Evolutionary conservation across 2,329 filamentous ascomycete species (phyloP).

Genomic region (Kalaharituber pfeilii): DNA sequence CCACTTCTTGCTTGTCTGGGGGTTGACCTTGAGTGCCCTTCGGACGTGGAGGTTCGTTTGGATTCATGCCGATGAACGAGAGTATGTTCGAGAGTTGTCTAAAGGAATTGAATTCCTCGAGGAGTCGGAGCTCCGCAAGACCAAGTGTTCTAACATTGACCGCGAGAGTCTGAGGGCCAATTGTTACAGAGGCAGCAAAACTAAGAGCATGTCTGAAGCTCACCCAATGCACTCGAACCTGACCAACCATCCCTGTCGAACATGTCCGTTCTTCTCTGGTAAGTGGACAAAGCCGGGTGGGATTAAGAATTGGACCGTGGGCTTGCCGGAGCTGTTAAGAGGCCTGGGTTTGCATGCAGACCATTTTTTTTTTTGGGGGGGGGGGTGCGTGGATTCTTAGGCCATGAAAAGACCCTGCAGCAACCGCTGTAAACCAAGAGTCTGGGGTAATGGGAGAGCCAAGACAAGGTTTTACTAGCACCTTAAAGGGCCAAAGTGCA

Average conservation of each 20-base stretch:
- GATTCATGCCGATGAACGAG: not conserved
- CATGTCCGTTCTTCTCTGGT: not conserved
- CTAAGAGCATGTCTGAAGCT: not conserved
- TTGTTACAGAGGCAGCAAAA: not conserved
- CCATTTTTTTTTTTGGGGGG: not conserved
- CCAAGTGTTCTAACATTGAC: not conserved
- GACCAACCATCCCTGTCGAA: not conserved
- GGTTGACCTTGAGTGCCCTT: conserved; percentile 1
- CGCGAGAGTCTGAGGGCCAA: not conserved
- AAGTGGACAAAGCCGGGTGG: not conserved
- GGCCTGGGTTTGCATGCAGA: no score
- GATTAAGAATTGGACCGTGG: not conserved
- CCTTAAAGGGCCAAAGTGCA: no score
- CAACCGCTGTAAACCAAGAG: no score
- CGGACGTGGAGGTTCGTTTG: not conserved
- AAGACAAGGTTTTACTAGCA: no score
- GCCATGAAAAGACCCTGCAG: not conserved
- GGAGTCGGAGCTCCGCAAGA: not conserved
- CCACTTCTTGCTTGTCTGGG: conserved; percentile 1
- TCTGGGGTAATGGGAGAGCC: no score
- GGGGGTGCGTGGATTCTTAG: not conserved
- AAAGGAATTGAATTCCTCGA: not conserved
- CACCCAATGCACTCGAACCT: no score
- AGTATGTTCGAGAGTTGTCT: not conserved
- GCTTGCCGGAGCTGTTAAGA: not conserved